Base-by-base conservation (phyloP, 2,329 filamentous ascomycete species). In the Aspergillus brasiliensis region DNA sequence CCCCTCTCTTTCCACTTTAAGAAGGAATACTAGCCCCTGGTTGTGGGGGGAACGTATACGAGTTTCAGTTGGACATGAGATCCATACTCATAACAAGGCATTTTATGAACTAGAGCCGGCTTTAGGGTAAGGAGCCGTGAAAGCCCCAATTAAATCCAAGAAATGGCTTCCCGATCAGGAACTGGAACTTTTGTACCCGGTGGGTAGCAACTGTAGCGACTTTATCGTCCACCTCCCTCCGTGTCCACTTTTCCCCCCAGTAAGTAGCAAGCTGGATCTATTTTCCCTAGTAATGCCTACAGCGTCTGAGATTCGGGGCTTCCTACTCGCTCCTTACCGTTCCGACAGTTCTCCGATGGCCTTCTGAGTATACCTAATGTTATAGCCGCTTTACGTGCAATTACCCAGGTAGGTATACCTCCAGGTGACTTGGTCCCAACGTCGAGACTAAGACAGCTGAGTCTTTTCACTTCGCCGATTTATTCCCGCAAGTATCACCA, bases 111-210 rank as follows among this genome's bases (percentile, higher is more conserved):
- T 28, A 28, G n/a, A 17, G 13, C 15, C 25, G 46, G 23, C 25
- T 25, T 54, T 55, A 42, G 38, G 37, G 52, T 21, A 55, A 31
- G 52, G 13, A 23, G 15, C 38, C n/a, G 28, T 40, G n/a, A 25
- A 44, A 44, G 52, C 52, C n/a, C 52, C 52, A 55, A 46, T 55
- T 11, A 46, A 7, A 44, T 21, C 52, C 52, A n/a, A 31, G 13
- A 17, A 8, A 23, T 46, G 17, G 38, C 38, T 55, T 46, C 52
- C 38, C 38, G 38, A 55, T 55, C 52, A 44, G 52, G 52, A 42
- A 55, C 52, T n/a, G 52, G 52, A 55, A 55, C 52, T 55, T 55
- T 55, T 55, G 52, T 34, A 31, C 6, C 17, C 25, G 11, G 13
- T 10, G 15, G 11, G 7, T 28, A 44, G 19, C 13, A 44, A 44